These are phyloP conservation scores for Cyberlindnera mississippiensis DNA, from an alignment of 805 yeast genomes.

Conservation along the genomic window DNA sequence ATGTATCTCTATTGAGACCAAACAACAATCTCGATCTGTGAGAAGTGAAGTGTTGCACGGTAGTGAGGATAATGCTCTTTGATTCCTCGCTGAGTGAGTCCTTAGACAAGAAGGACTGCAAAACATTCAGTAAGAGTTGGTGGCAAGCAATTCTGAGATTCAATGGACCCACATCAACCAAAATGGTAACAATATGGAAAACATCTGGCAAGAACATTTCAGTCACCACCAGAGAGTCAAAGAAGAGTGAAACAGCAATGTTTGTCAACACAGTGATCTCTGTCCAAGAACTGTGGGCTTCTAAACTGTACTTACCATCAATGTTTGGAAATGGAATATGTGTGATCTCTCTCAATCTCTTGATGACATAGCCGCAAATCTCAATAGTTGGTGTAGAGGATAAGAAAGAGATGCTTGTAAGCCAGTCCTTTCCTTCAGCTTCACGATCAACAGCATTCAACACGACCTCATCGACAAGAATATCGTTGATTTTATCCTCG, in stretches of 20 bases:
- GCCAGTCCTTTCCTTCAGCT: constrained; percentile 71
- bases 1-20: constrained; percentile 58
- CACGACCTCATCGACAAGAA: constrained; percentile 69
- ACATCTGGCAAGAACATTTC: constrained; percentile 70
- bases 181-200: constrained; percentile 59
- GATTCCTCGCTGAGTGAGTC: constrained; percentile 43
- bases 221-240: constrained; percentile 60
- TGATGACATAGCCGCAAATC: constrained; percentile 60
- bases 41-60: constrained; percentile 42
- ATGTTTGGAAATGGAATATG: constrained; percentile 43
- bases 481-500: constrained; percentile 54
- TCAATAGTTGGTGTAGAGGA: constrained; percentile 67
- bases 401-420: constrained; percentile 56
- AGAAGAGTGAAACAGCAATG: constrained; percentile 60
- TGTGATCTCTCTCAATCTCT: constrained; percentile 52
- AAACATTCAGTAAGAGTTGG: constrained; percentile 57
- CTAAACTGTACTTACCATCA: constrained; percentile 40
- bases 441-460: constrained; percentile 72
- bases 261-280: constrained; percentile 68
- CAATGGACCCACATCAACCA: constrained; percentile 45
- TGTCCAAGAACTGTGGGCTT: constrained; percentile 57
- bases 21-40: constrained; percentile 65
- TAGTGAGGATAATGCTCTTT: constrained; percentile 40
- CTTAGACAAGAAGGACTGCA: constrained; percentile 64
- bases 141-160: constrained; percentile 59